Percentiles rank a stretch among this genome's conserved stretches.
Conservation (phyloP, 2,329 filamentous ascomycete genomes). For the Calonectria henricotiae region DNA sequence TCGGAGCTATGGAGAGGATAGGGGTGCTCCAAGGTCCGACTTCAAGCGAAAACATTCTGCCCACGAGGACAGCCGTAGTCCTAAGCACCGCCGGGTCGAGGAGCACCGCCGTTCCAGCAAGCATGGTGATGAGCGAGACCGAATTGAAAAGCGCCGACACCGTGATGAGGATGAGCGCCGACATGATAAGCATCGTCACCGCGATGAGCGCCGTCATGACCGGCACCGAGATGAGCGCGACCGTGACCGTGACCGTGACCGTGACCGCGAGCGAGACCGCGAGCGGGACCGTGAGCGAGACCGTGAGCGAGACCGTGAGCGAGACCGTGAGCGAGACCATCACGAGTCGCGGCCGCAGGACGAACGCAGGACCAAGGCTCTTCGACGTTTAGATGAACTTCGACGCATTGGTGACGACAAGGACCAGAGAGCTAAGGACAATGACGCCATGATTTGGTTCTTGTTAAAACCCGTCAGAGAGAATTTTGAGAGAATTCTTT, state of each 20-base stretch:
- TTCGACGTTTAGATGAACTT: slow-evolving; percentile 63
- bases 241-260: slow-evolving; percentile 47
- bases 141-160: slow-evolving; percentile 50
- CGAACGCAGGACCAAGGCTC: slow-evolving; percentile 62
- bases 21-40: slow-evolving; percentile 68
- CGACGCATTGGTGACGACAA: slow-evolving; percentile 67
- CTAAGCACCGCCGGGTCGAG: slow-evolving; percentile 63
- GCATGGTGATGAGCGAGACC: slow-evolving; percentile 59
- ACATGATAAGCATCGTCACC: slow-evolving; percentile 43
- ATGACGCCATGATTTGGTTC: slow-evolving; percentile 66
- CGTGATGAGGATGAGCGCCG: slow-evolving; percentile 49
- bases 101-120: slow-evolving; percentile 60
- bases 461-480: slow-evolving; percentile 73
- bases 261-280: slow-evolving; percentile 47
- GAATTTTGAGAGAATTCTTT: slow-evolving; percentile 73
- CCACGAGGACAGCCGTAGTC: slow-evolving; percentile 62
- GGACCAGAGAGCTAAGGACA: slow-evolving; percentile 64
- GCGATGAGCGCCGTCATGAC: slow-evolving; percentile 49
- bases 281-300: slow-evolving; percentile 49
- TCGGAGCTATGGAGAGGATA: slow-evolving; percentile 68
- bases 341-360: slow-evolving; percentile 56
- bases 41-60: slow-evolving; percentile 75
- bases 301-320: slow-evolving; percentile 48
- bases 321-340: slow-evolving; percentile 48
- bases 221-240: slow-evolving; percentile 54